Percentiles rank a stretch among this genome's conserved stretches.
phyloP scores from a whole-genome alignment of 305 asterid species.

The Solanum hybrid region DNA sequence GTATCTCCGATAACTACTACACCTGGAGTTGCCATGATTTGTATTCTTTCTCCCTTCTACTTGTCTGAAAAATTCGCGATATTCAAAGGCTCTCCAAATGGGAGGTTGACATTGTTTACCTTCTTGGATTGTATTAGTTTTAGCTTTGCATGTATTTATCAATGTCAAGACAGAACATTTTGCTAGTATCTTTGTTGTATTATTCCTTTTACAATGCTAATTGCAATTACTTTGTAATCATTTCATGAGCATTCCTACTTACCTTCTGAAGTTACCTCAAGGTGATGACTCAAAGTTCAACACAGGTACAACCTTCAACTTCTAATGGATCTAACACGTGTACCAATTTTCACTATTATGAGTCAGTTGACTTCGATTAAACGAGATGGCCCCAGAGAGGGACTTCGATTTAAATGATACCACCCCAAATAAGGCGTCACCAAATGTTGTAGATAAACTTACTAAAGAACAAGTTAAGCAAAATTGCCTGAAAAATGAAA shows the following conservation, averaged over 20 bases:
- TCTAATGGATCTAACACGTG: not conserved
- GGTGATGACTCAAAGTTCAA: not conserved
- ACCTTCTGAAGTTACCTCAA: not conserved
- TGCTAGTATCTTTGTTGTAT: not conserved
- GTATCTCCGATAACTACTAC: not conserved
- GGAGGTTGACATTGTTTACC: not conserved
- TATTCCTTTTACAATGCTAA: not conserved
- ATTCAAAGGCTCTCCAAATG: not conserved
- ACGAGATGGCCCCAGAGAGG: not conserved
- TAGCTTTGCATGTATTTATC: slow-evolving; percentile 8
- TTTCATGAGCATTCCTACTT: not conserved
- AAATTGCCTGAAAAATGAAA: not conserved
- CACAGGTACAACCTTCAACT: not conserved
- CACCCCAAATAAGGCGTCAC: not conserved
- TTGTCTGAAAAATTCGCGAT: not conserved
- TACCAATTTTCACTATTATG: not conserved
- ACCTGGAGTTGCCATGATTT: not conserved
- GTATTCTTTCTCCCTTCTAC: not conserved
- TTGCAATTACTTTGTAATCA: not conserved
- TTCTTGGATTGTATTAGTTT: not conserved
- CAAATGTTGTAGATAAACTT: not conserved
- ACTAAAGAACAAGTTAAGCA: not conserved
- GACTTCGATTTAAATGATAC: not conserved
- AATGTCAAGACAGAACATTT: slow-evolving; percentile 1
- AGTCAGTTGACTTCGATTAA: not conserved